Base-by-base conservation (phyloP, 305 asterid species). In the Striga hermonthica region DNA sequence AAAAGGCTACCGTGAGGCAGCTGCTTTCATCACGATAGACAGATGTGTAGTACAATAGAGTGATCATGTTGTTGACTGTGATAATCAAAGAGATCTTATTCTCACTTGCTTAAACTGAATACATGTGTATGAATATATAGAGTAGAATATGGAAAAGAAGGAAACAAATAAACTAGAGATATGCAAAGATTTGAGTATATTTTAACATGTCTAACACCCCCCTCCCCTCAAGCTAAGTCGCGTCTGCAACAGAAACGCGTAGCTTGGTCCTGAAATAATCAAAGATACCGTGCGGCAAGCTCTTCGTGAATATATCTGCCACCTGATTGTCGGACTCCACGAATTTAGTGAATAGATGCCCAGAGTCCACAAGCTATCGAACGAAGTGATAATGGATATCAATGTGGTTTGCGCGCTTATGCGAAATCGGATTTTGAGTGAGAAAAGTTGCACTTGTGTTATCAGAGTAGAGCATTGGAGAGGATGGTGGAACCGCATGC, bases 201-300 rank as follows among this genome's bases (percentile, higher is more conserved):
- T 2, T 22, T 22, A 22, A 22, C 31, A 22, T 22, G 2, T 22
- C 31, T 22, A 22, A 22, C 31, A 22, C 31, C 31, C 31, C 31
- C 31, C 31, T 2, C 31, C 31, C 31, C 31, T 22, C 31, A 22
- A 22, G 31, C 31, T 22, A 22, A 22, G 31, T 22, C 31, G 31
- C 2, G 31, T 22, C 31, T 22, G 31, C 31, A 22, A 22, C 2
- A 22, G 38, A 0, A n/a, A 40, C 64, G 71, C 55, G 31, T 7
- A 66, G 71, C 71, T 56, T 66, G 56, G 71, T 39, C 1, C 57
- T 40, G 12, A 66, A 66, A n/a, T 38, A 0, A 4, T 41, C 64
- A 41, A 66, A 66, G 31, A 56, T 0, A 0, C 41, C 56, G 11
- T 44, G 56, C 0, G 64, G 6, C 4, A 66, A n/a, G 34, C 45